These are phyloP conservation scores for Datisca glomerata DNA, from an alignment of 306 rosid genomes.

Conservation along the genomic window DNA sequence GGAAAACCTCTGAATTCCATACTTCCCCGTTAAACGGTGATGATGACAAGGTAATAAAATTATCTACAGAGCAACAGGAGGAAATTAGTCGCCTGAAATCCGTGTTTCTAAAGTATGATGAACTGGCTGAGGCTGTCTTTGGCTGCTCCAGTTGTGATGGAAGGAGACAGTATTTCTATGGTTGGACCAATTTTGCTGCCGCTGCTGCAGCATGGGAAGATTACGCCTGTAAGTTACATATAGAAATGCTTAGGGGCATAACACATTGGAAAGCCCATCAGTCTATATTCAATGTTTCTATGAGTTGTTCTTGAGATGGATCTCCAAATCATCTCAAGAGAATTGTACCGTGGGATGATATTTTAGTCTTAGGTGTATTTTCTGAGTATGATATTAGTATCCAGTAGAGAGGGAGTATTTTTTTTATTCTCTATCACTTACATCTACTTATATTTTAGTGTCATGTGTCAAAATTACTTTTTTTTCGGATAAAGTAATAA, in stretches of 20 bases:
- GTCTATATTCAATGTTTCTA: slow-evolving; percentile 39
- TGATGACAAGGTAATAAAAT: slow-evolving; percentile 19
- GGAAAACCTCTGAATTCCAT: slow-evolving; percentile 42
- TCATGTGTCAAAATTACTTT: too few species aligned
- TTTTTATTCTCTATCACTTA: too few species aligned
- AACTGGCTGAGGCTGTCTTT: slow-evolving; percentile 29
- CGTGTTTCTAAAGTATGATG: slow-evolving; percentile 31
- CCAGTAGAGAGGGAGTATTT: too few species aligned
- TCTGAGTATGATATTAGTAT: too few species aligned
- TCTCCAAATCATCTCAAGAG: too few species aligned
- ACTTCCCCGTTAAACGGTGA: slow-evolving; percentile 11
- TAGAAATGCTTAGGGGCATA: slow-evolving; percentile 31
- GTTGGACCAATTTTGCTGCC: slow-evolving; percentile 37
- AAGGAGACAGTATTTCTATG: slow-evolving; percentile 12
- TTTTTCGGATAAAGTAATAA: too few species aligned
- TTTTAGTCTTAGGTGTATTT: too few species aligned
- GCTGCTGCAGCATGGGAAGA: slow-evolving; percentile 44
- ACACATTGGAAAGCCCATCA: slow-evolving; percentile 54
- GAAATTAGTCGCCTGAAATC: slow-evolving; percentile 29
- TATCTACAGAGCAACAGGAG: slow-evolving; percentile 27
- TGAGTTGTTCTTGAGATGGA: too few species aligned
- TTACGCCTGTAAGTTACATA: slow-evolving; percentile 25
- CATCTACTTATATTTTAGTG: too few species aligned
- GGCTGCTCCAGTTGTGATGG: slow-evolving; percentile 8
- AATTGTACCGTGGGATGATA: too few species aligned